phyloP scores from a whole-genome alignment of 805 yeast species.

The Cephaloascus albidus region DNA sequence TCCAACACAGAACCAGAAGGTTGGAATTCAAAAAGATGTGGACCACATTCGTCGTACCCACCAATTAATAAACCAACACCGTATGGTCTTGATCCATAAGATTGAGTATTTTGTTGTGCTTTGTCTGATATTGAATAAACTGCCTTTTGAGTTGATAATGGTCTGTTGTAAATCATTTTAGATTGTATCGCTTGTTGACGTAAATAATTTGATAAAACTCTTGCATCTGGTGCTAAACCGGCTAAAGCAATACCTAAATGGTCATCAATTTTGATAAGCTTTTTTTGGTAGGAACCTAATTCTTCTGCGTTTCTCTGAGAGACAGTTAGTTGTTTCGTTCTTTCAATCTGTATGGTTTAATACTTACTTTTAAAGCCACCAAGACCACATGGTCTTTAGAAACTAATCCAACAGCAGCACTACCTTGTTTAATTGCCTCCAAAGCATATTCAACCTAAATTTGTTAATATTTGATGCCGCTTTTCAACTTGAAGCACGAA shows the following conservation, averaged over 20 bases:
- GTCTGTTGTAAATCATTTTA: conserved; percentile 76
- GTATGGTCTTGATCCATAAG: conserved; percentile 94
- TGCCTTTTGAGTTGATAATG: conserved; percentile 74
- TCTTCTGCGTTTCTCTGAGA: conserved; percentile 83
- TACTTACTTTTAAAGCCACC: conserved; percentile 62
- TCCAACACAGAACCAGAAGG: conserved; percentile 94
- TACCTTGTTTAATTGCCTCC: conserved; percentile 96
- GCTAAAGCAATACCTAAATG: conserved; percentile 95
- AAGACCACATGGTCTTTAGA: conserved; percentile 83
- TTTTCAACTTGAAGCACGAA: too few relatives aligned
- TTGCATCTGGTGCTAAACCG: conserved; percentile 97
- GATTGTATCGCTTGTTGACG: conserved; percentile 89
- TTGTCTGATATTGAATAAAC: conserved; percentile 86
- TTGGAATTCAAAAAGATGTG: conserved; percentile 90
- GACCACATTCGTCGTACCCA: conserved; percentile 90
- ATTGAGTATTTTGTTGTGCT: conserved; percentile 95
- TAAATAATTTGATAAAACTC: conserved; percentile 81
- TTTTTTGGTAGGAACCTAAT: conserved; percentile 92
- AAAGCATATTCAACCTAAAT: conserved; percentile 68
- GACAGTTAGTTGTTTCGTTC: neutral
- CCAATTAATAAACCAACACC: conserved; percentile 91
- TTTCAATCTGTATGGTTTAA: neutral
- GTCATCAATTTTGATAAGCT: conserved; percentile 82
- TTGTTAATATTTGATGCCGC: too few relatives aligned
- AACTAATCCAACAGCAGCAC: conserved; percentile 91